phyloP scores from a whole-genome alignment of 805 yeast species.

The Ogataea siamensis region DNA sequence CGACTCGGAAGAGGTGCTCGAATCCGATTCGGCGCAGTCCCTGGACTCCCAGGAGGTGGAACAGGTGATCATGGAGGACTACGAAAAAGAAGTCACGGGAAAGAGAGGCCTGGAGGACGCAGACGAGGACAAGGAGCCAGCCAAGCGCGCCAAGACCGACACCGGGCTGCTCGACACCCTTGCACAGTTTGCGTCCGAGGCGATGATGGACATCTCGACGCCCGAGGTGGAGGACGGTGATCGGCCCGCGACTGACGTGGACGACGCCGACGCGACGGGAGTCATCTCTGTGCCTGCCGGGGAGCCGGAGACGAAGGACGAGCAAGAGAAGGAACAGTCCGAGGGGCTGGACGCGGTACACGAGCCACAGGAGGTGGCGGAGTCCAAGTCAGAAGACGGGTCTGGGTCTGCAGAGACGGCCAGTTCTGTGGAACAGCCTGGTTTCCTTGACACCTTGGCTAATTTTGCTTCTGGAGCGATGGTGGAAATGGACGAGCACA shows the following conservation, averaged over 20 bases:
- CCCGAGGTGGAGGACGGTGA: constrained; percentile 1
- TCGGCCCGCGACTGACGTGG: neutral
- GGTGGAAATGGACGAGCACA: constrained; percentile 13
- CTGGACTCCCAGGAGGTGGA: constrained; percentile 17
- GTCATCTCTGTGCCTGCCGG: no score
- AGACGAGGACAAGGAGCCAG: constrained; percentile 1
- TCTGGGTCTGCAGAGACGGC: no score
- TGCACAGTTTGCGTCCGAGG: constrained; percentile 14
- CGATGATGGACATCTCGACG: constrained; percentile 18
- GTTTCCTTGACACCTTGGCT: constrained; percentile 5
- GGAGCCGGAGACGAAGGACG: neutral
- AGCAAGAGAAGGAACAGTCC: neutral
- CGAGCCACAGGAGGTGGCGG: neutral
- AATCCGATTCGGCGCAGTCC: constrained; percentile 1
- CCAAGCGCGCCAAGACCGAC: neutral
- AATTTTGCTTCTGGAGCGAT: constrained; percentile 16
- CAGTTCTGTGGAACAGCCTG: neutral
- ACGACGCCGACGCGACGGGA: neutral
- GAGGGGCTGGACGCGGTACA: no score
- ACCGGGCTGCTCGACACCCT: constrained; percentile 4
- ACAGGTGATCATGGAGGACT: constrained; percentile 9
- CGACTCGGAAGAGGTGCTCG: constrained; percentile 4
- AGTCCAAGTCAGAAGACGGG: no score
- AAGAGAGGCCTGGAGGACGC: constrained; percentile 5
- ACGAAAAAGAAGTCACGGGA: constrained; percentile 1